Conservation (phyloP, 78 protist genomes). For the Dictyostelium purpureum region DNA sequence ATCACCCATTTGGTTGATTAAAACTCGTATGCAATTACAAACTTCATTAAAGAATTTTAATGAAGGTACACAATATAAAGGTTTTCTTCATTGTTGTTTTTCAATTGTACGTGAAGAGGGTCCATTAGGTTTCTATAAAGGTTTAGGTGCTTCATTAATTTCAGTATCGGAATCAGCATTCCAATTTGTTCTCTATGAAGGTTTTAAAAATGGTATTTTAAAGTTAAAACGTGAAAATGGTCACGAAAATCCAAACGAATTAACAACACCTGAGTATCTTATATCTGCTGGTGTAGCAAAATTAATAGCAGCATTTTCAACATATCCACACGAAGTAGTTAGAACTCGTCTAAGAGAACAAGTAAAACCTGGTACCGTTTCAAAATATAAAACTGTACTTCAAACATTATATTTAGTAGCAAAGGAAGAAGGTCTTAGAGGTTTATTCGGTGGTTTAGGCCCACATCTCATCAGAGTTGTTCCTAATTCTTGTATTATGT, state of each 20-base stretch:
- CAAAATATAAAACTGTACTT: conserved; percentile 53
- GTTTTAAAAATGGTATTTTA: conserved; percentile 37
- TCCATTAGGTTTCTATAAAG: conserved; percentile 75
- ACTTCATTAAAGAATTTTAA: conserved; percentile 46
- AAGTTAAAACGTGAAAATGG: neutral
- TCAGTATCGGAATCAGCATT: conserved; percentile 82
- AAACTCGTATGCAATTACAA: conserved; percentile 82
- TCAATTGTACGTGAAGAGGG: conserved; percentile 75
- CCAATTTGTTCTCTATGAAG: conserved; percentile 82
- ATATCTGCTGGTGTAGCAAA: conserved; percentile 67
- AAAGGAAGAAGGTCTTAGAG: conserved; percentile 79
- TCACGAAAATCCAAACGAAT: conserved; percentile 9
- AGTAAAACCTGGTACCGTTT: conserved; percentile 4
- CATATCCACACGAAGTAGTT: conserved; percentile 88
- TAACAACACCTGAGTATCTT: conserved; percentile 72
- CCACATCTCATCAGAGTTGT: conserved; percentile 80
- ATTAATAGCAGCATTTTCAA: conserved; percentile 72
- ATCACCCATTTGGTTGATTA: conserved; percentile 71
- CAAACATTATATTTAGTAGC: conserved; percentile 23
- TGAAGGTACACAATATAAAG: conserved; percentile 53
- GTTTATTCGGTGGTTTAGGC: conserved; percentile 82
- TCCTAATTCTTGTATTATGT: conserved; percentile 89
- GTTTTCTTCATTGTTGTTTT: conserved; percentile 48
- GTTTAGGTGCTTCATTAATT: conserved; percentile 77
- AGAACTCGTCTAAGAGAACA: conserved; percentile 84